A percentile compares a stretch with the other conserved stretches of the same genome.
These are phyloP conservation scores for Fusarium sp. DNA, from an alignment of 2,329 filamentous ascomycete species.

Conservation along the genomic window DNA sequence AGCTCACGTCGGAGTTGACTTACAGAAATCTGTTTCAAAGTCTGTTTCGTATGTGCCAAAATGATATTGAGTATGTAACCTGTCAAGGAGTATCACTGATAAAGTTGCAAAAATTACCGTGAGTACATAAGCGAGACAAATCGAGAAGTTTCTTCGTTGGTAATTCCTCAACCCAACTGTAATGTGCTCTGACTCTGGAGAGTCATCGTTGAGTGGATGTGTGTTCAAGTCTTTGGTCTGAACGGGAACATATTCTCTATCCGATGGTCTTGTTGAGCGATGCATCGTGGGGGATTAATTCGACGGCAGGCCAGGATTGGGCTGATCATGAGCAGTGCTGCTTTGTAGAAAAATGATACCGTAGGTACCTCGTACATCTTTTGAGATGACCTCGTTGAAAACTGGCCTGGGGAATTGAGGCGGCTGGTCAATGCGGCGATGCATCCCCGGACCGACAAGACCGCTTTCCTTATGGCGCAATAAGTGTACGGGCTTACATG, in stretches of 20 bases:
- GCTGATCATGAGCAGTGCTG: not conserved
- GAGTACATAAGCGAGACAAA: not conserved
- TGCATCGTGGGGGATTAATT: not conserved
- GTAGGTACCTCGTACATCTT: not conserved
- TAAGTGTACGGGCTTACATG: not conserved
- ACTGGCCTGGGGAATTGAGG: not conserved
- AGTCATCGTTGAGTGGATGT: not conserved
- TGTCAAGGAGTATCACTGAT: not conserved
- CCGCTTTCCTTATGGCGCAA: not conserved
- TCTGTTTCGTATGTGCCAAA: not conserved
- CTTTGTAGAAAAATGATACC: fast-evolving
- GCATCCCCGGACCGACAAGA: too few species aligned
- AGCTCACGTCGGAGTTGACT: fast-evolving
- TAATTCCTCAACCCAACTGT: fast-evolving
- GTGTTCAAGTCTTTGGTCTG: not conserved
- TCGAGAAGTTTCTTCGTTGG: not conserved
- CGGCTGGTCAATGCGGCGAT: too few species aligned
- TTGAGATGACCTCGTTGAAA: fast-evolving
- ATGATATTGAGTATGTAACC: fast-evolving
- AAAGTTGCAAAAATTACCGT: not conserved
- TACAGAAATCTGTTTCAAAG: not conserved
- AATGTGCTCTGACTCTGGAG: not conserved
- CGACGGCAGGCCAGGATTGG: fast-evolving
- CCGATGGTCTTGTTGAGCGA: not conserved
- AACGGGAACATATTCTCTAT: not conserved